Base-by-base conservation (phyloP, 176 grass and related monocot species). In the Elaeis guineensis region DNA sequence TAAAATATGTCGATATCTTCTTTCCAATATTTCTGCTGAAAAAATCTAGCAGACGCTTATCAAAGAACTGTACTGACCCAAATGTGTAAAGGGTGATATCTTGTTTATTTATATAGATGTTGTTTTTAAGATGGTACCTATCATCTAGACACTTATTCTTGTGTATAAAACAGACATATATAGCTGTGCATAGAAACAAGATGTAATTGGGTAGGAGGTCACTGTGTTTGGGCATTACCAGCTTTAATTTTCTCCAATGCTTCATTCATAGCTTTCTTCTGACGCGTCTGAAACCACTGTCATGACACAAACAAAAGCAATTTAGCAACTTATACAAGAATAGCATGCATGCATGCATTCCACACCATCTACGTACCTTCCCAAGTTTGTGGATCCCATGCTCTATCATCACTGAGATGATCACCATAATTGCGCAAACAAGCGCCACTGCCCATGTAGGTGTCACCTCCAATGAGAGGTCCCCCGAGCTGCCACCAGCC, bases 241-340 rank as follows among this genome's bases (percentile, higher is more conserved):
- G 84, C 81, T 82, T 95, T 90, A 18, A 95, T 83, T 72, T 95
- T 90, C 64, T 87, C 91, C 24, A 90, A 77, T 66, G 91, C 91
- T 76, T 95, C 91, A 8, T 5, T 32, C 83, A 95, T 25, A 54
- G 91, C 83, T 51, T 80, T 87, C 86, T 90, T 95, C 15, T 90
- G 71, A 32, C 71, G 66, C 63, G 73, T 75, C 0, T 81, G 71
- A 67, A 95, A 90, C 86, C 83, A 95, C 91, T 95, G 90, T 49
- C 26, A 75, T 1, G 0, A 14, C 35, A 44, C 35, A 48, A 75
- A 75, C 49, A 54, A 55, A 5, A 17, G 3, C 50, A 4, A n/a
- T 19, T 14, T 29, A 51, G 35, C 9, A 44, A 6, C 6, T 30
- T 30, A 30, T 6, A 30, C 25, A 28, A 4, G 5, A 28, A 28